Conservation (phyloP, 2,329 filamentous ascomycete genomes). For the Botrytis byssoidea region DNA sequence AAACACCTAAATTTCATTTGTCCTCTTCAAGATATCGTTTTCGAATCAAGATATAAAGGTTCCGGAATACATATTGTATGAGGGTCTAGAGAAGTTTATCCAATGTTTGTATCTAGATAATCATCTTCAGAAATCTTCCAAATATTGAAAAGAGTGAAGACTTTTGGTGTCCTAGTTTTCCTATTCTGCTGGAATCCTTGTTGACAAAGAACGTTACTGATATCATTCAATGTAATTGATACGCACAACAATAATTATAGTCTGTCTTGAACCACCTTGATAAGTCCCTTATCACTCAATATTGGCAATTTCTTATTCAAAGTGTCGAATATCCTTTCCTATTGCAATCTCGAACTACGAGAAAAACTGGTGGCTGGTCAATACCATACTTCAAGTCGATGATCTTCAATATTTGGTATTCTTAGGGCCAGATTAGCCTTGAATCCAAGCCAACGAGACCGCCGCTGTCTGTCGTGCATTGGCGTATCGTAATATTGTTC, state of each 20-base stretch:
- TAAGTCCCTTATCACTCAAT: not conserved
- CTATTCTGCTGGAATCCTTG: not conserved
- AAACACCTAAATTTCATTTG: not conserved
- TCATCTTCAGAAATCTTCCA: not conserved
- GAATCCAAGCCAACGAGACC: not conserved
- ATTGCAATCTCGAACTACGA: not conserved
- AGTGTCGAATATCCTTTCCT: not conserved
- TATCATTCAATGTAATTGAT: not conserved
- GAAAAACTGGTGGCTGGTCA: not conserved
- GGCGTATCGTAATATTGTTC: not conserved
- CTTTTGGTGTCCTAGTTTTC: not conserved
- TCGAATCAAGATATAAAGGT: not conserved
- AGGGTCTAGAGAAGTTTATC: fast-evolving
- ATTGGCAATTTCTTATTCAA: not conserved
- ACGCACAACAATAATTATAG: not conserved
- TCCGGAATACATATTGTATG: not conserved
- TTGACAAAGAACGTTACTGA: not conserved
- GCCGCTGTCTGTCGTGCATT: not conserved
- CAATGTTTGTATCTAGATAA: not conserved
- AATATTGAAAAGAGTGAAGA: not conserved
- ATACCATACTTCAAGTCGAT: not conserved
- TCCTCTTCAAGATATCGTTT: not conserved
- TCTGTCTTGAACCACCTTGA: not conserved
- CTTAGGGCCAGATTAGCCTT: not conserved
- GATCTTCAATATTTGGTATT: not conserved